Conservation (phyloP, 306 rosid genomes). For the Inga laurina region DNA sequence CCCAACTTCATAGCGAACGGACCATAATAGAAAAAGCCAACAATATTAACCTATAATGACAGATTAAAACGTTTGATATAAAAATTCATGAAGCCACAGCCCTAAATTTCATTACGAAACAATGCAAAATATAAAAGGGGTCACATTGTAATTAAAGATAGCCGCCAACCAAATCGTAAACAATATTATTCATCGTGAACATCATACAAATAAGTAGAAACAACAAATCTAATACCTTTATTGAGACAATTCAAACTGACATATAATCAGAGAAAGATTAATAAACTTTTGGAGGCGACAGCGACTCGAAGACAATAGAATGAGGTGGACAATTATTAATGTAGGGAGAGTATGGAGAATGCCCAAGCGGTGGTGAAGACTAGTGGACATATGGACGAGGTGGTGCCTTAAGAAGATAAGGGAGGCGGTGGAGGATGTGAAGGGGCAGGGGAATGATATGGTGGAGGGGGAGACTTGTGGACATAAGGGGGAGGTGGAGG, state of each 20-base stretch:
- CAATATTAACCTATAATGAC: not conserved
- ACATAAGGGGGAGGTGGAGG: not conserved
- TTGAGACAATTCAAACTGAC: not conserved
- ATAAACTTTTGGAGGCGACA: not conserved
- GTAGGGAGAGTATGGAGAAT: not conserved
- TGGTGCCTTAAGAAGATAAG: not conserved
- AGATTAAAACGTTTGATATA: not conserved
- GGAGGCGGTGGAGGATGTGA: not conserved
- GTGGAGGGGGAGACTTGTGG: not conserved
- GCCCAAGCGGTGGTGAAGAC: not conserved
- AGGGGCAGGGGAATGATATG: not conserved
- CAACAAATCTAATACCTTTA: not conserved
- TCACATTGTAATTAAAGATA: not conserved
- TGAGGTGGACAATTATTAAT: not conserved
- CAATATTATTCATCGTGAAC: not conserved
- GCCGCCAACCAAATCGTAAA: not conserved
- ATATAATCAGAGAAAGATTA: not conserved
- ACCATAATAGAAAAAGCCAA: not conserved
- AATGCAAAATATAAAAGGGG: not conserved
- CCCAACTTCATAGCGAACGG: not conserved
- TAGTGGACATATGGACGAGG: not conserved
- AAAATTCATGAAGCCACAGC: not conserved
- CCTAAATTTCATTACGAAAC: not conserved
- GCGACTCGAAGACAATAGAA: constrained; percentile 1
- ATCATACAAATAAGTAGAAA: not conserved